Conservation (phyloP, 768 basidiomycete genomes). For the Naganishia antarctica region DNA sequence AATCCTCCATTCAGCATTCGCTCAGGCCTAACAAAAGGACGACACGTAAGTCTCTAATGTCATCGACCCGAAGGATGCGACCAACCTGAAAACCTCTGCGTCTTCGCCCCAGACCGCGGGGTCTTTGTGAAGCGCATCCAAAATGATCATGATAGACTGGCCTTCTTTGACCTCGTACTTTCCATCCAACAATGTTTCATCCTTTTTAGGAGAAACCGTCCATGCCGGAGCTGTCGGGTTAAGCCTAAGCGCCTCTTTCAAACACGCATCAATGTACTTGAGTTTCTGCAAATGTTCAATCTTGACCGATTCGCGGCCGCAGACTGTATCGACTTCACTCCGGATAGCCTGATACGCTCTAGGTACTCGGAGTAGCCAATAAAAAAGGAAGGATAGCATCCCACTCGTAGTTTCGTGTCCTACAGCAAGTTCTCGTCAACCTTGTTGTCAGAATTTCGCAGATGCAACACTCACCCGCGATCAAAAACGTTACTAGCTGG, state of each 20-base stretch:
- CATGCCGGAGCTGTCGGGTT: slow-evolving; percentile 51
- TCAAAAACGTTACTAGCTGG: slow-evolving; percentile 57
- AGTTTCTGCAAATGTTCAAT: slow-evolving; percentile 53
- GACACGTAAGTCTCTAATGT: no score
- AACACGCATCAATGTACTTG: slow-evolving; percentile 51
- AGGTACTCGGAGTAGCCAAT: slow-evolving; percentile 54
- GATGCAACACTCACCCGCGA: slow-evolving; percentile 54
- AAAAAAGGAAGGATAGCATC: slow-evolving; percentile 53
- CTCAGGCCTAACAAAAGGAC: slow-evolving; percentile 47
- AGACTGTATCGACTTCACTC: slow-evolving; percentile 54
- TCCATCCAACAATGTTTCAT: slow-evolving; percentile 51
- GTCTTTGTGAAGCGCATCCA: slow-evolving; percentile 50
- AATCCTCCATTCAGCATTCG: slow-evolving; percentile 57
- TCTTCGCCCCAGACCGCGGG: slow-evolving; percentile 56
- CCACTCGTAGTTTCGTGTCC: slow-evolving; percentile 33
- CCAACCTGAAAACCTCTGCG: slow-evolving; percentile 43
- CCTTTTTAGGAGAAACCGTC: slow-evolving; percentile 48
- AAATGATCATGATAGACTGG: slow-evolving; percentile 41
- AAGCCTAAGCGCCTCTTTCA: slow-evolving; percentile 50
- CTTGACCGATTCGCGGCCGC: slow-evolving; percentile 50
- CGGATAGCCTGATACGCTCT: slow-evolving; percentile 54
- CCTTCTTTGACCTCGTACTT: slow-evolving; percentile 52
- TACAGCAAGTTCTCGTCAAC: neutral
- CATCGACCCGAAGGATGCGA: neutral
- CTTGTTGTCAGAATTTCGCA: neutral